Evolutionary conservation across 2,329 filamentous ascomycete species (phyloP).

Genomic region (Ascochyta pisi): DNA sequence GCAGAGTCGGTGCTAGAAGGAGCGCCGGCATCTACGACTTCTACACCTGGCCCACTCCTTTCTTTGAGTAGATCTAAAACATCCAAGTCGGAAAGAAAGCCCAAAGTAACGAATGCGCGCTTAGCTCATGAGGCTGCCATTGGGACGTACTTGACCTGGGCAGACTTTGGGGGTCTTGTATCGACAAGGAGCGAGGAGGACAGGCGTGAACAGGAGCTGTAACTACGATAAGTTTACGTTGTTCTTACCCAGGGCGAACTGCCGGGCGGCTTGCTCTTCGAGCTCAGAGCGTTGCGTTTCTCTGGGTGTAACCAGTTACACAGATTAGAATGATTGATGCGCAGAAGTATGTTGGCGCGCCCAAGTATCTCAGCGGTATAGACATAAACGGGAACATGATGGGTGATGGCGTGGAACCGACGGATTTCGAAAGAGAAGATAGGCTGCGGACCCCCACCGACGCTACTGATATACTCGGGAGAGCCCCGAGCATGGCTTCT

Average conservation of each 20-base stretch:
- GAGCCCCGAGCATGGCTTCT: conserved; percentile 8
- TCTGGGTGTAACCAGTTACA: too few relatives aligned
- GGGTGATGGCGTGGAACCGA: too few relatives aligned
- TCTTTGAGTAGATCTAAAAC: not conserved
- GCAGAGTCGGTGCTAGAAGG: not conserved
- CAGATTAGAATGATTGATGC: too few relatives aligned
- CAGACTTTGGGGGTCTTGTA: conserved; percentile 53
- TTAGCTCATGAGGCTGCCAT: conserved; percentile 42
- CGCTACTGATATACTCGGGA: conserved; percentile 9
- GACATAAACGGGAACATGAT: too few relatives aligned
- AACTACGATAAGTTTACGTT: not conserved
- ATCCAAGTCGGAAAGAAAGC: conserved; percentile 4
- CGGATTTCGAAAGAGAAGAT: too few relatives aligned
- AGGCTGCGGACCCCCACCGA: not conserved
- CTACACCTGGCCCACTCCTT: not conserved
- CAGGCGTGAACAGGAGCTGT: conserved; percentile 32
- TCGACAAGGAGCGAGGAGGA: conserved; percentile 39
- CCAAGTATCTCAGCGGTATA: too few relatives aligned
- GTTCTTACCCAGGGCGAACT: too few relatives aligned
- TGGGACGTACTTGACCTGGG: conserved; percentile 48
- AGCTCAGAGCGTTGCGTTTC: too few relatives aligned
- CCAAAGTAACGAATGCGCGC: conserved; percentile 21
- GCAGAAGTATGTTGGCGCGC: too few relatives aligned
- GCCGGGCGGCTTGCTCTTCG: too few relatives aligned
- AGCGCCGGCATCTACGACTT: not conserved